Base-by-base conservation (phyloP, 345 rosid genomes). In the Eucalyptus erythrocorys region DNA sequence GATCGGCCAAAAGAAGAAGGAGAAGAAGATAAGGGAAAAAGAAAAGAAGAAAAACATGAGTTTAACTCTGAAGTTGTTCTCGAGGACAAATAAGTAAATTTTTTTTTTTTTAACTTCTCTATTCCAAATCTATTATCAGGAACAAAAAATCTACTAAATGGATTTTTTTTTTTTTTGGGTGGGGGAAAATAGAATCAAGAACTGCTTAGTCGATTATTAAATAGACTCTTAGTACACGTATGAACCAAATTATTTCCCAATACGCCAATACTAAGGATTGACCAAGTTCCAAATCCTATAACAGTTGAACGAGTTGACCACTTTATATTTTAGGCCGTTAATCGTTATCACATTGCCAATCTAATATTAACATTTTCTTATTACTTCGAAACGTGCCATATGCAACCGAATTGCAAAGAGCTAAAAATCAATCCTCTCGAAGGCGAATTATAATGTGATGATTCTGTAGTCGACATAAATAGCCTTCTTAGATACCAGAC, bases 51-150 rank as follows among this genome's bases (percentile, higher is more conserved):
- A 51, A 21, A 21, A 51, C 1, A 8, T 21, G 10, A 21, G 21
- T 51, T 21, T 51, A 10, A 51, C 10, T 51, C 0, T 21, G 0
- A 51, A 51, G 26, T 51, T 0, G 0, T 51, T 0, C 0, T 8
- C 0, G 0, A 0, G 2, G 19, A 1, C 0, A 51, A 19, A 51
- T 0, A 51, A 51, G 24, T 51, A 51, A 16, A 1, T 7, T 19
- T 51, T 51, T 19, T 43, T 43, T 51, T 51, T 1, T 51, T 51
- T n/a, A n/a, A 19, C 1, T 51, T 51, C 4, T 51, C 0, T 8
- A 51, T 51, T 3, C 0, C 10, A 51, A 51, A 19, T 51, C 0
- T 51, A 51, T 21, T 51, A 0, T 51, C 0, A 0, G 0, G 0
- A 51, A 19, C 2, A 51, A 51, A 51, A 51, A 51, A 19, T 19